Evolutionary conservation across 2,329 filamentous ascomycete species (phyloP), one percentile per base, ranked within the genome.

Genomic region (Fusarium globosum): DNA sequence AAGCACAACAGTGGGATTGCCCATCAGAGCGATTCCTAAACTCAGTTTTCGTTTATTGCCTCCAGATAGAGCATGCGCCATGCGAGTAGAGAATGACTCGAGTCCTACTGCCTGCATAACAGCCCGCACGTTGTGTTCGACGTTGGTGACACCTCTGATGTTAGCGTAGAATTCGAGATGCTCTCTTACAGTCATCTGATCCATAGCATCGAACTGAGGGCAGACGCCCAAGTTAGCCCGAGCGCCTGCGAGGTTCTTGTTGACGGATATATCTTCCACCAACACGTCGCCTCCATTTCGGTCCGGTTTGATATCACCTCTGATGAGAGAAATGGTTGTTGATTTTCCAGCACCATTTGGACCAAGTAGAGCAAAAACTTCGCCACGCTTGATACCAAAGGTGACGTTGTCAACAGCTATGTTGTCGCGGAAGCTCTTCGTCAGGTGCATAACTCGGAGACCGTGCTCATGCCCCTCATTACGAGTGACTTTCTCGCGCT

Each of bases 1-100:
- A 0, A 98, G 86, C 2, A 98, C 85, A 0, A 97, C 95, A 0
- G 91, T 90, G 0, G 95, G 95, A 76, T 98, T 97, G 8, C 95
- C 96, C 88, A 97, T 97, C 3, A 98, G 85, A 0, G 96, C 95
- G 62, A 98, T 97, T 7, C 93, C 95, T 0, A 98, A 88, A 23
- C 91, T 94, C 2, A 98, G 85, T 82, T 98, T 98, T n/a, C 95
- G 88, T 84, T 97, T 97, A 84, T 97, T 98, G 36, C 96, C 96
- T 14, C 96, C 95, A 0, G 93, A 96, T 0, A 98, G 87, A 51
- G 93, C 92, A 61, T 89, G 87, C 0, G 94, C 95, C 88, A 96
- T 94, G 33, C 94, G 89, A 13, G 89, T 86, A 7, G 89, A 85
- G 83, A 95, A 97, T 1, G 88, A 86, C 12, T 87, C 83, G 0